A percentile compares a stretch with the other conserved stretches of the same genome.
Conservation (phyloP, 495 filamentous ascomycete species). For the Penicillium ochrochloron region DNA sequence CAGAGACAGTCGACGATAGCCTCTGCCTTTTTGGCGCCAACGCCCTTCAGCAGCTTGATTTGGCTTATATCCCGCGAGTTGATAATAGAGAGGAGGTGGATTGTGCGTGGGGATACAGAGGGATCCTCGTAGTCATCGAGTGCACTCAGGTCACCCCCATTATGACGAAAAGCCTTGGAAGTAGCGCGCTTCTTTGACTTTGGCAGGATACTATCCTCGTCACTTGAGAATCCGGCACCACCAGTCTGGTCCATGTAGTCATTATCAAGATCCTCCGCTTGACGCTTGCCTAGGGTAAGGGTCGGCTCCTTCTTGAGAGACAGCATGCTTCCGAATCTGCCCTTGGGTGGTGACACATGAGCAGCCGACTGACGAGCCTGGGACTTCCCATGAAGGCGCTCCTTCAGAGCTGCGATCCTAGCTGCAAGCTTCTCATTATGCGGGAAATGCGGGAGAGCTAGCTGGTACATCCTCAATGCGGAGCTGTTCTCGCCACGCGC, state of each 20-base stretch:
- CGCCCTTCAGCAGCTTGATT: constrained; percentile 70
- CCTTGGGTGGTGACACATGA: constrained; percentile 30
- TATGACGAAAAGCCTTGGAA: constrained; percentile 31
- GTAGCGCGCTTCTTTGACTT: constrained; percentile 50
- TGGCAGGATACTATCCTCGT: constrained; percentile 38
- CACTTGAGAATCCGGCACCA: constrained; percentile 29
- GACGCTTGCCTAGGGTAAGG: constrained; percentile 37
- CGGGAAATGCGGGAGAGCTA: constrained; percentile 84
- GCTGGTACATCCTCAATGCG: constrained; percentile 83
- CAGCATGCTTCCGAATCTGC: constrained; percentile 45
- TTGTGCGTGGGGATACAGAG: constrained; percentile 66
- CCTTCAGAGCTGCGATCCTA: constrained; percentile 75
- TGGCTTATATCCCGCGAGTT: constrained; percentile 78
- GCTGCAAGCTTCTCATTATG: constrained; percentile 76
- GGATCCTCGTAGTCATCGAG: constrained; percentile 37
- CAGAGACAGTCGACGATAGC: constrained; percentile 57
- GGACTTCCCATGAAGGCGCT: constrained; percentile 55
- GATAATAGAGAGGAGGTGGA: constrained; percentile 77
- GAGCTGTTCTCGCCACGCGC: constrained; percentile 76
- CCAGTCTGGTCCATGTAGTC: constrained; percentile 39
- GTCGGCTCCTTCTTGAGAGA: constrained; percentile 44
- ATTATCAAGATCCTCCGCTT: constrained; percentile 38
- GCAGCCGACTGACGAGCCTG: constrained; percentile 21
- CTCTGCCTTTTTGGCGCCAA: constrained; percentile 60
- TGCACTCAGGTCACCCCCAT: constrained; percentile 23